Evolutionary conservation across 2,329 filamentous ascomycete species (phyloP), one percentile per base, ranked within the genome.

Genomic region (Aspergillus sergii): DNA sequence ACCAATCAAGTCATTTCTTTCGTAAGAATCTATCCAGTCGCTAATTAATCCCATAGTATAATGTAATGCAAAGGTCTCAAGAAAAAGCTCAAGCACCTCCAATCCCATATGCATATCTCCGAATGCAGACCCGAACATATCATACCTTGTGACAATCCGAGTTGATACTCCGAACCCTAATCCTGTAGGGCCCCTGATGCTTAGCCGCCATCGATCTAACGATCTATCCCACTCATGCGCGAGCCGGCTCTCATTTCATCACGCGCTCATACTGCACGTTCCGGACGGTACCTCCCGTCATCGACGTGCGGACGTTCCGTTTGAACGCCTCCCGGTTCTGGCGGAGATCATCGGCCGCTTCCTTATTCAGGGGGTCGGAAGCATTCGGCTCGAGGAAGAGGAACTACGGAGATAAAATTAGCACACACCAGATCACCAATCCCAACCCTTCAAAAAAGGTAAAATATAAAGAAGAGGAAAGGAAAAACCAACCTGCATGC

Each of bases 311-410:
- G 45, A 98, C 95, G 74, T 98, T 97, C 65, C 93, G 85, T 84
- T 94, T 95, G 81, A 99, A 99, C 34, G 85, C 87, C 59, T 98
- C 95, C 43, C 93, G 84, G 78, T 95, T 96, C 55, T 85, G 84
- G 72, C 94, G 89, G 70, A 99, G 83, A 75, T 98, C 95, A 65
- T 97, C 93, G 4, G 95, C 95, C 0, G 95, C 95, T 74, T 98
- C 94, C 83, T 99, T 97, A 81, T 99, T 99, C 65, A 99, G 83
- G n/a, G 95, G 95, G 75, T 99, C 95, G 56, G 91, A 94, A 11
- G 95, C 93, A 75, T 99, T 99, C 21, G 95, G 95, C 78, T 99
- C 95, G 66, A 98, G 89, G 85, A 99, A 99, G 58, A 99, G 85
- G 76, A 98, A 98, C 90, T 97, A 78, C 55, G 10, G 19, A 46